These are phyloP conservation scores for Lachnellula occidentalis DNA, from an alignment of 2,329 filamentous ascomycete genomes.

Conservation along the genomic window DNA sequence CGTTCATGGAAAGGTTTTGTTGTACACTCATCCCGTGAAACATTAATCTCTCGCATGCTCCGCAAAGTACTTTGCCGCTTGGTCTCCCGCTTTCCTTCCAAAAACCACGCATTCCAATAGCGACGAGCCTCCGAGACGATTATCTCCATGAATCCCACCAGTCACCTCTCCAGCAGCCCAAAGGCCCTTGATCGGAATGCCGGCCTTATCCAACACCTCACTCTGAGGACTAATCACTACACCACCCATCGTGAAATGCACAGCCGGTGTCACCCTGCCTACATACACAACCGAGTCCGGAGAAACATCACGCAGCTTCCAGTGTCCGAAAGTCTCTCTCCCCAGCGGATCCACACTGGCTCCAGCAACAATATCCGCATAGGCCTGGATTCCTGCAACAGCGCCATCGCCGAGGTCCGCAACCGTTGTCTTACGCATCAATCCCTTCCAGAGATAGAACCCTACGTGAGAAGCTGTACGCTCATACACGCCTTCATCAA, in stretches of 20 bases:
- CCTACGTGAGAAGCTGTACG: slow-evolving; percentile 50
- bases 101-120: slow-evolving; percentile 60
- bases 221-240: slow-evolving; percentile 50
- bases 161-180: slow-evolving; percentile 62
- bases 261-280: slow-evolving; percentile 55
- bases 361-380: slow-evolving; percentile 40
- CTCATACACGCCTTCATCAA: slow-evolving; percentile 53
- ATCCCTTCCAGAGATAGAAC: slow-evolving; percentile 58
- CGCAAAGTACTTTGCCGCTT: slow-evolving; percentile 32
- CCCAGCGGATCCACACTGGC: slow-evolving; percentile 40
- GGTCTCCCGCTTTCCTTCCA: slow-evolving; percentile 50
- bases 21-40: no score
- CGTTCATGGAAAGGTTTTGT: no score
- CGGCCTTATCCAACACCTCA: slow-evolving; percentile 41
- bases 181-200: slow-evolving; percentile 46
- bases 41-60: no score
- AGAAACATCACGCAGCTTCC: slow-evolving; percentile 46
- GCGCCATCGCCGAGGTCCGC: slow-evolving; percentile 40
- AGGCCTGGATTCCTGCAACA: slow-evolving; percentile 42
- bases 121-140: slow-evolving; percentile 56
- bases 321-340: slow-evolving; percentile 48
- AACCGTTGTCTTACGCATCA: slow-evolving; percentile 52
- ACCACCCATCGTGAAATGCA: slow-evolving; percentile 64
- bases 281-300: slow-evolving; percentile 50
- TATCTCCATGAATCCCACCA: slow-evolving; percentile 58